phyloP scores from a whole-genome alignment of 257 asterid species.

The Jacaranda copaia region DNA sequence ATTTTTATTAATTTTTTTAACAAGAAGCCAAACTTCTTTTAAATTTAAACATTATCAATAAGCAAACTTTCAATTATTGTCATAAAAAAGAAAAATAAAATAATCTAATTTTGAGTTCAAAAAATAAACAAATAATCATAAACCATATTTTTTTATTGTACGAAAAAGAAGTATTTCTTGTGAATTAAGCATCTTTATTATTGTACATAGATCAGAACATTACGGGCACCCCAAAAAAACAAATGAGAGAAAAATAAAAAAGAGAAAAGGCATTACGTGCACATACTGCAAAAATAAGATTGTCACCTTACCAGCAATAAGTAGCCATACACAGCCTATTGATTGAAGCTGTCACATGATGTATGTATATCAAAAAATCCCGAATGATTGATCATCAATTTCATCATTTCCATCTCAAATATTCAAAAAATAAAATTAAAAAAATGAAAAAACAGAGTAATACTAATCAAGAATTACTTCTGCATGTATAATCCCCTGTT shows the following conservation, averaged over 20 bases:
- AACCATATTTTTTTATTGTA: background rate
- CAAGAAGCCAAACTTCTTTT: too few species aligned
- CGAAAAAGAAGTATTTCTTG: conserved; percentile 5
- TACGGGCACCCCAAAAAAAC: conserved; percentile 7
- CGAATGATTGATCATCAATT: conserved; percentile 31
- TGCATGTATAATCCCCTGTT: conserved; percentile 38
- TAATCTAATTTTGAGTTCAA: background rate
- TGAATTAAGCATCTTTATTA: conserved; percentile 7
- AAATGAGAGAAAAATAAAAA: background rate
- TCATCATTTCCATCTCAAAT: conserved; percentile 22
- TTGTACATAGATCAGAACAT: conserved; percentile 26
- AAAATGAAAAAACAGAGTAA: background rate
- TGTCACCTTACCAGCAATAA: conserved; percentile 39
- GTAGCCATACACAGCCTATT: background rate
- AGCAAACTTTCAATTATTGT: too few species aligned
- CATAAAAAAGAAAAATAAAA: too few species aligned
- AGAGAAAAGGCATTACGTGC: conserved; percentile 47
- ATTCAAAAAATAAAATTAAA: background rate
- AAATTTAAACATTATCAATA: too few species aligned
- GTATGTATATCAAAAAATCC: conserved; percentile 15
- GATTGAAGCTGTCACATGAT: conserved; percentile 41
- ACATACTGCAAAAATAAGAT: conserved; percentile 40
- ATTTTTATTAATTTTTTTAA: too few species aligned
- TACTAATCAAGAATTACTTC: background rate
- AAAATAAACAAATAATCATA: background rate